Evolutionary conservation across 108 stramenopile genomes (phyloP), one percentile per base, ranked within the genome.

Genomic region (Cyclostephanos tholiformis): DNA sequence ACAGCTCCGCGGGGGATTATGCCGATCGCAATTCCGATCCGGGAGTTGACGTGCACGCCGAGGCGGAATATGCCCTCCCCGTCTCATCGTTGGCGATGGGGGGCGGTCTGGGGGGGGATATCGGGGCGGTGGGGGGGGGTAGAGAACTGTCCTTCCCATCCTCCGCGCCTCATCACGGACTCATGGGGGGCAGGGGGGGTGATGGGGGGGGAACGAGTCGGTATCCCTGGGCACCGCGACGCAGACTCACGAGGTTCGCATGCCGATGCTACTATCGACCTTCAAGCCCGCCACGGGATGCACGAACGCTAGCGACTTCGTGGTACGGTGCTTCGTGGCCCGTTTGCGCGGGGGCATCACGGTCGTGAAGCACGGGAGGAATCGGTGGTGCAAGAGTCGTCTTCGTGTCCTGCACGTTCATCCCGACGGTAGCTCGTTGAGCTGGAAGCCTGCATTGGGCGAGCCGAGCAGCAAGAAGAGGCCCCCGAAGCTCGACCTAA

Each of bases 281-380:
- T 95, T 95, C 82, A 92, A 91, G 65, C 94, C 94, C 3, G 94
- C 94, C 36, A 91, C 94, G 17, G 94, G 94, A 1, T 95, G 94
- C 76, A 95, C 94, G 56, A 95, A 95, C 63, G 94, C 94, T n/a
- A 89, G 88, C 10, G 94, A 95, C 72, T 95, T 95, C 71, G 88
- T 95, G 58, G 94, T 95, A n/a, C 91, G 94, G 2, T 95, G 94
- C 76, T 95, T 95, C 79, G 91, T 91, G 19, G 94, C 94, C 10
- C 79, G 94, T 6, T 67, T 95, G 46, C 77, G 94, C 50, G 82
- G 84, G 6, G 94, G 94, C 4, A 91, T 95, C 53, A 95, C 91
- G 1, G 94, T 95, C 13, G 94, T 95, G 27, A 95, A 95, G 77
- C 94, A 95, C 72, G 91, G 94, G 2, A 75, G 94, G 38, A 86